phyloP scores from a whole-genome alignment of 345 rosid species.

The Bruguiera gymnorhiza region DNA sequence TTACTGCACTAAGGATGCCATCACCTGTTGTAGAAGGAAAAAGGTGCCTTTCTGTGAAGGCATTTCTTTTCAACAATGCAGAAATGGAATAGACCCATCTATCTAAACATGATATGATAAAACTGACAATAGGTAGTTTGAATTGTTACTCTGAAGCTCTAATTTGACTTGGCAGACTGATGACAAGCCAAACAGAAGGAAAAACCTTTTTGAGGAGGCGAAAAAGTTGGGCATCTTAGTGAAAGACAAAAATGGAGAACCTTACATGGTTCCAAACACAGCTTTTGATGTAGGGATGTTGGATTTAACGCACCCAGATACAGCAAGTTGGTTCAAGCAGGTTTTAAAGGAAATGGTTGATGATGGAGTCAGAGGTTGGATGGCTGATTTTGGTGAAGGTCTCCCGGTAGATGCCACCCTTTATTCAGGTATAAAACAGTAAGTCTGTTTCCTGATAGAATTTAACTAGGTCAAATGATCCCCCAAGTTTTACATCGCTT shows the following conservation, averaged over 20 bases:
- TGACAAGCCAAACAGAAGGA: slow-evolving; percentile 48
- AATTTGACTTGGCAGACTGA: slow-evolving; percentile 35
- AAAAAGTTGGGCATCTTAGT: slow-evolving; percentile 52
- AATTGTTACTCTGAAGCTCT: slow-evolving; percentile 13
- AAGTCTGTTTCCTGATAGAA: slow-evolving; percentile 2
- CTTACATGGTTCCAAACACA: slow-evolving; percentile 70
- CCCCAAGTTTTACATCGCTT: too few species aligned
- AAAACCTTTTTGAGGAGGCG: slow-evolving; percentile 62
- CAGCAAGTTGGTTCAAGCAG: slow-evolving; percentile 63
- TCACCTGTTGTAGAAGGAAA: background rate
- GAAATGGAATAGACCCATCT: slow-evolving; percentile 2
- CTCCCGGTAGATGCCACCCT: slow-evolving; percentile 60
- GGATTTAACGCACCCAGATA: slow-evolving; percentile 66
- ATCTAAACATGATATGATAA: background rate
- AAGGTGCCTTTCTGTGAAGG: too few species aligned
- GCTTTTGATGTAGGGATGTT: slow-evolving; percentile 76
- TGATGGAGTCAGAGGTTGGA: slow-evolving; percentile 72
- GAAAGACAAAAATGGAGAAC: slow-evolving; percentile 50
- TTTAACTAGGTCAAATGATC: too few species aligned
- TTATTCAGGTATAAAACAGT: slow-evolving; percentile 47
- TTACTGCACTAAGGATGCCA: background rate
- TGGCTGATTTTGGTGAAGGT: slow-evolving; percentile 88
- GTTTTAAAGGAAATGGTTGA: slow-evolving; percentile 61
- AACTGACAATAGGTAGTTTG: slow-evolving; percentile 7
- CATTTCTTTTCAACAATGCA: background rate